Evolutionary conservation across 208 protist species (phyloP).

Genomic region (Trichomonas gallinae): DNA sequence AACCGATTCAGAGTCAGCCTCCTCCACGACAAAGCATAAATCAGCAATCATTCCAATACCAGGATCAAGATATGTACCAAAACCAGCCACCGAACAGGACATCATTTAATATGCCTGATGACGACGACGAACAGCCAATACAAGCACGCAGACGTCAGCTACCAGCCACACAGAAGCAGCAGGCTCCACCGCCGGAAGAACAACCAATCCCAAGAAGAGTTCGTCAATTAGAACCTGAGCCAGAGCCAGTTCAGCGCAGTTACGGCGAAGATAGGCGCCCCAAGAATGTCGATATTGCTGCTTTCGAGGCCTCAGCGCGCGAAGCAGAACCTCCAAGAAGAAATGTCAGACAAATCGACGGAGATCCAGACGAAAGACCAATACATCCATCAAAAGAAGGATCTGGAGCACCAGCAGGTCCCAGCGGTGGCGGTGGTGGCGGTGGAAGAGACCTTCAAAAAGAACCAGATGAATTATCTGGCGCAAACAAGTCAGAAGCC

Average conservation of each 20-base stretch:
- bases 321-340: not conserved
- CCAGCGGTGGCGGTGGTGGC: not conserved
- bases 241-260: not conserved
- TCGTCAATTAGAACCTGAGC: not conserved
- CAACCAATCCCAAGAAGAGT: not conserved
- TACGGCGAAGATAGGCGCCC: not conserved
- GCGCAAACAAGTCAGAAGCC: not conserved
- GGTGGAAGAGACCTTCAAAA: not conserved
- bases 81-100: not conserved
- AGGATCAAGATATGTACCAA: not conserved
- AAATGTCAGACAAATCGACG: not conserved
- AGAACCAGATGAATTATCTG: not conserved
- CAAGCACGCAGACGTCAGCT: not conserved
- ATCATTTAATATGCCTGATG: no score
- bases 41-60: not conserved
- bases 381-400: not conserved
- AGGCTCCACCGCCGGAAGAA: not conserved
- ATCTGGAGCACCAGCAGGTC: not conserved
- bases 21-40: not conserved
- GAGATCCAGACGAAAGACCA: not conserved
- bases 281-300: not conserved
- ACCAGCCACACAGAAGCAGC: not conserved
- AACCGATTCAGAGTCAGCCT: not conserved
- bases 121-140: not conserved
- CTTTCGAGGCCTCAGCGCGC: not conserved